Percentiles rank a stretch among this genome's conserved stretches.
phyloP scores from a whole-genome alignment of 1,284 basidiomycete species.

The Rhodotorula sp. region DNA sequence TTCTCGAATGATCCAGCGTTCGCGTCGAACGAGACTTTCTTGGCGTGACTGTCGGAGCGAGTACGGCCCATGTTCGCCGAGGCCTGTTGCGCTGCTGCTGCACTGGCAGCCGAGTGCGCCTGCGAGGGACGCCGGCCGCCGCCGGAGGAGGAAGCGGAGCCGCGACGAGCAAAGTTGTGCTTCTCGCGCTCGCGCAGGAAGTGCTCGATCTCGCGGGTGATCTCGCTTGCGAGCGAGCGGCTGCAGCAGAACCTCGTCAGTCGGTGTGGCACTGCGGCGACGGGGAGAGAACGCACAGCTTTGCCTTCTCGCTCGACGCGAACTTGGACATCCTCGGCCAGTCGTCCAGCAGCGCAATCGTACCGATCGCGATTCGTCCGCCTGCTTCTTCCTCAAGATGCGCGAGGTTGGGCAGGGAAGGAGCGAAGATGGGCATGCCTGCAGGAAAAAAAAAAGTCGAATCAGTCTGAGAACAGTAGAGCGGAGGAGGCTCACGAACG shows the following conservation, averaged over 20 bases:
- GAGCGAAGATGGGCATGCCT: conserved; percentile 31
- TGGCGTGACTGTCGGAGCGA: neutral
- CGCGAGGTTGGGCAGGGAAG: conserved; percentile 16
- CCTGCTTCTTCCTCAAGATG: conserved; percentile 21
- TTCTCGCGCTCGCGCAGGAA: conserved; percentile 17
- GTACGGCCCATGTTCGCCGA: neutral
- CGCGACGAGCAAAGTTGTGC: neutral
- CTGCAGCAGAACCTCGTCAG: neutral
- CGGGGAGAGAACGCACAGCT: conserved; percentile 8
- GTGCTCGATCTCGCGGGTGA: conserved; percentile 20
- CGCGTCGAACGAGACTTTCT: conserved; percentile 24
- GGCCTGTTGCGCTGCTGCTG: neutral
- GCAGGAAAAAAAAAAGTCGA: neutral
- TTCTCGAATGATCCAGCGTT: no score
- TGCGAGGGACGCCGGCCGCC: neutral
- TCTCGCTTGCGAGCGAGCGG: conserved; percentile 20
- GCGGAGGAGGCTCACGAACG: neutral
- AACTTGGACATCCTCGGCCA: conserved; percentile 5
- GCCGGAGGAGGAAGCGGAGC: neutral
- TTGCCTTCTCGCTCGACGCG: conserved; percentile 9
- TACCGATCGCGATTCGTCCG: conserved; percentile 24
- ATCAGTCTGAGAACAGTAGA: neutral
- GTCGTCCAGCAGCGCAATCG: conserved; percentile 20
- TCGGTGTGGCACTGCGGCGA: neutral
- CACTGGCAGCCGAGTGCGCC: neutral